Evolutionary conservation across 2,329 filamentous ascomycete species (phyloP), one percentile per base, ranked within the genome.

Genomic region (Sarocladiaceae sp.): DNA sequence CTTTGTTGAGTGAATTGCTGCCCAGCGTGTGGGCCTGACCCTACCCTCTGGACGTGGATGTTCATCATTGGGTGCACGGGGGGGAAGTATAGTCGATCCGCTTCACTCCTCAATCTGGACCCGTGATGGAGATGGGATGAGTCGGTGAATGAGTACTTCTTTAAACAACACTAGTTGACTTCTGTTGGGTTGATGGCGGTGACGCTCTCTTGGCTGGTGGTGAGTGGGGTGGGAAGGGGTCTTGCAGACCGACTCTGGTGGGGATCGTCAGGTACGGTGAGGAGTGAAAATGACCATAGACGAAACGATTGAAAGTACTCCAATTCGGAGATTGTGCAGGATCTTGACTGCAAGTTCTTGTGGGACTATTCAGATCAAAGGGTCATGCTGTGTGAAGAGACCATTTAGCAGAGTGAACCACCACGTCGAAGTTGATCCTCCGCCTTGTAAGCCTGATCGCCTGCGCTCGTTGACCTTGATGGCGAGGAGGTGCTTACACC

Each of bases 41-140:
- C 37, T 27, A 41, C 37, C 37, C 37, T 41, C 47, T 19, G 50
- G 56, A 59, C 56, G 58, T 59, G 55, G 53, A 53, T 53, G 42
- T 35, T 48, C 52, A 48, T 49, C 27, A 61, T 61, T 60, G 49
- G 49, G 31, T 10, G 18, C 20, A 16, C 33, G 9, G 40, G 33
- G 18, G 12, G 29, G 20, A 15, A 45, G 3, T 19, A n/a, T n/a
- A n/a, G n/a, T n/a, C 19, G 37, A 15, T 41, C 37, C 37, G 37
- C 37, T 41, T 41, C 37, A 41, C 37, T 33, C 27, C 44, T 15
- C 20, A 23, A 26, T 10, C 15, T 15, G n/a, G n/a, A n/a, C n/a
- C n/a, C n/a, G n/a, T n/a, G n/a, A n/a, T n/a, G n/a, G n/a, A n/a
- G n/a, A n/a, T 6, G 35, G 24, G 18, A 26, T 40, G 13, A 33